A percentile compares a stretch with the other conserved stretches of the same genome.
Evolutionary conservation across 2,329 filamentous ascomycete species (phyloP).

Genomic region (Oidium heveae): DNA sequence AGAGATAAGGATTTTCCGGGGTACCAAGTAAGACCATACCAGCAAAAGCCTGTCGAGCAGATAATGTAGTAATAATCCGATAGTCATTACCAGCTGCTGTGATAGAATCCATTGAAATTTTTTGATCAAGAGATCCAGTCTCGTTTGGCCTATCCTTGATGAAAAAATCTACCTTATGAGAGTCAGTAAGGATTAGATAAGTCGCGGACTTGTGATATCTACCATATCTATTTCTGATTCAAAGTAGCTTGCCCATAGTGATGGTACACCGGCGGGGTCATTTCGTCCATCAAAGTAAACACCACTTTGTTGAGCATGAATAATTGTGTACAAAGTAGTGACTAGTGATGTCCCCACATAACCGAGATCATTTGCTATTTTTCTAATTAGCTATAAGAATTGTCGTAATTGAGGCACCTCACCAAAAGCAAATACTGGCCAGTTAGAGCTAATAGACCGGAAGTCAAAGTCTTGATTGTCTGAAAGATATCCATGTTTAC

Average conservation of each 20-base stretch:
- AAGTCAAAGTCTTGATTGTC: constrained; percentile 40
- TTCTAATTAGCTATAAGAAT: neutral
- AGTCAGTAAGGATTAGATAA: neutral
- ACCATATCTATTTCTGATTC: constrained; percentile 30
- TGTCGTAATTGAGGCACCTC: neutral
- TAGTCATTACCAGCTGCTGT: constrained; percentile 50
- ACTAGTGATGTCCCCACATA: constrained; percentile 6
- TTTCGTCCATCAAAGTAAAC: constrained; percentile 13
- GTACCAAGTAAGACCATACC: constrained; percentile 51
- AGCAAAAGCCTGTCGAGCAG: constrained; percentile 60
- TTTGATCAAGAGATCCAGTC: constrained; percentile 38
- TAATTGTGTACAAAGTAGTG: constrained; percentile 9
- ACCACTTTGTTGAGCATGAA: constrained; percentile 10
- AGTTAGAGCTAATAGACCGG: constrained; percentile 39
- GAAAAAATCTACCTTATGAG: constrained; percentile 33
- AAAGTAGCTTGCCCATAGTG: constrained; percentile 58
- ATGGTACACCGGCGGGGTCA: constrained; percentile 38
- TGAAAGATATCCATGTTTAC: constrained; percentile 32
- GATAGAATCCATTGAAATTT: constrained; percentile 40
- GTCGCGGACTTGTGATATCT: constrained; percentile 3
- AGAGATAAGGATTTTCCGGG: constrained; percentile 42
- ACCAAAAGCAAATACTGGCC: constrained; percentile 57
- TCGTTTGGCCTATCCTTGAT: constrained; percentile 49
- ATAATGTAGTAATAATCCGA: constrained; percentile 48
- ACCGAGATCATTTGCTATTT: constrained; percentile 8